Evolutionary conservation across 2,329 filamentous ascomycete genomes (phyloP).

Genomic region (Aureobasidium sp.): DNA sequence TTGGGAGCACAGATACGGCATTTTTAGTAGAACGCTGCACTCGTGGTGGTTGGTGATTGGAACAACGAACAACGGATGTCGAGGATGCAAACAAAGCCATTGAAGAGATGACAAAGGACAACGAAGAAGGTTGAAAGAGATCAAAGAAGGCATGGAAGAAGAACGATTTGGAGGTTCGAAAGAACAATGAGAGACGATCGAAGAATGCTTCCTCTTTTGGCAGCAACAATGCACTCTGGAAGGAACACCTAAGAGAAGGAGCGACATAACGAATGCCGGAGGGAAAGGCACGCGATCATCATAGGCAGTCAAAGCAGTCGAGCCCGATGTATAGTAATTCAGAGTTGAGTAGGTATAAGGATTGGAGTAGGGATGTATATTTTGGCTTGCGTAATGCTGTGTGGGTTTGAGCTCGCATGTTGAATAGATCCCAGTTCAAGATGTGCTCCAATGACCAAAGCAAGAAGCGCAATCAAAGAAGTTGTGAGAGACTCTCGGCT

Average conservation of each 20-base stretch:
- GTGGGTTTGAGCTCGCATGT: background rate
- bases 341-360: background rate
- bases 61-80: background rate
- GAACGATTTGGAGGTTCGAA: background rate
- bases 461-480: slow-evolving; percentile 3
- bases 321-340: background rate
- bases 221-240: background rate
- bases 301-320: background rate
- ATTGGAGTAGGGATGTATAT: background rate
- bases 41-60: background rate
- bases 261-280: background rate
- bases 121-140: background rate
- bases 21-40: background rate
- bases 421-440: background rate
- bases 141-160: background rate
- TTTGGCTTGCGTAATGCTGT: background rate
- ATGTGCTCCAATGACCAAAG: background rate
- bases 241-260: background rate
- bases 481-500: slow-evolving; percentile 8
- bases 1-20: background rate
- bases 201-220: background rate
- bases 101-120: background rate
- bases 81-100: background rate
- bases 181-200: background rate
- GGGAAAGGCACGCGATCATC: background rate